Evolutionary conservation across 1,284 basidiomycete species (phyloP).

Genomic region (Austroboletus rostrupii): DNA sequence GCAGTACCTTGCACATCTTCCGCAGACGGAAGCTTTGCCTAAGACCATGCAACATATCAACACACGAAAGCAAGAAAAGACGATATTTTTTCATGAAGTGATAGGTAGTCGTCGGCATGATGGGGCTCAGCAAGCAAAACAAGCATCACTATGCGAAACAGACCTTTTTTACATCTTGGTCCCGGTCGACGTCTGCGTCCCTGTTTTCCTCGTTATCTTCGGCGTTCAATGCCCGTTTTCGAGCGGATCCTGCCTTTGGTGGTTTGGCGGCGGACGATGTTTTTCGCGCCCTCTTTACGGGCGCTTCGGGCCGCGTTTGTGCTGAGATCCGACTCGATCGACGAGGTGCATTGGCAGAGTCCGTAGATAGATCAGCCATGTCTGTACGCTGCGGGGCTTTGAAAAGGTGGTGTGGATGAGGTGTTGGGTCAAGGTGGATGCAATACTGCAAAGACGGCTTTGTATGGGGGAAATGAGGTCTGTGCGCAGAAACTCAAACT

Average conservation of each 20-base stretch:
- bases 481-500: constrained; percentile 23
- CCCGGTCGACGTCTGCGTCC: constrained; percentile 10
- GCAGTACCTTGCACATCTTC: constrained; percentile 6
- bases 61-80: too few relatives aligned
- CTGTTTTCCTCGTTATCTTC: constrained; percentile 14
- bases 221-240: constrained; percentile 24
- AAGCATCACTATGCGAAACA: background rate
- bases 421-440: background rate
- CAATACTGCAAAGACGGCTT: constrained; percentile 10
- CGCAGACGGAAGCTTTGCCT: constrained; percentile 21
- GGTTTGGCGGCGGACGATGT: constrained; percentile 13
- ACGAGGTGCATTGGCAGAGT: constrained; percentile 31
- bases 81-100: too few relatives aligned
- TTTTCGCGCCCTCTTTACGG: constrained; percentile 35
- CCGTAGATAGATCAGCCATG: constrained; percentile 21
- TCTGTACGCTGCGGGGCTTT: background rate
- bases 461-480: constrained; percentile 11
- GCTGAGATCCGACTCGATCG: constrained; percentile 47
- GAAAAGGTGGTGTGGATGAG: background rate
- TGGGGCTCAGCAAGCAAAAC: background rate
- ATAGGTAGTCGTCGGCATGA: too few relatives aligned
- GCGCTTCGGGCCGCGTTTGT: constrained; percentile 33
- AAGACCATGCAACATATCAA: background rate
- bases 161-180: constrained; percentile 20
- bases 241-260: constrained; percentile 26